These are phyloP conservation scores for Colletotrichum incanum DNA, from an alignment of 2,329 filamentous ascomycete genomes.

Conservation along the genomic window DNA sequence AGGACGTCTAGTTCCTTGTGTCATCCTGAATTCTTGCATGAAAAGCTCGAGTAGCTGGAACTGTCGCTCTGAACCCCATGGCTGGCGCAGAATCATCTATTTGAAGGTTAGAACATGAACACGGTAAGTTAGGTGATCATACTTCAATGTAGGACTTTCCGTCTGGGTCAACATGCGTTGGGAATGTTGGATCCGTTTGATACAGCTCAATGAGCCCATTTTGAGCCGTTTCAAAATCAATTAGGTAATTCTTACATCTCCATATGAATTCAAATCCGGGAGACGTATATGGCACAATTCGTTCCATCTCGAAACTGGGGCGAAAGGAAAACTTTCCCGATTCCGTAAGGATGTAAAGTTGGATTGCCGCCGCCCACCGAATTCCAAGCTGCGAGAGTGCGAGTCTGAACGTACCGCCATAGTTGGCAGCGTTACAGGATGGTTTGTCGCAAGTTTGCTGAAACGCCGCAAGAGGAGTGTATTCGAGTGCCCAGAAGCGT, in stretches of 20 bases:
- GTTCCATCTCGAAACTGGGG: not conserved
- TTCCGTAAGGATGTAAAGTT: not conserved
- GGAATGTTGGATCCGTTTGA: not conserved
- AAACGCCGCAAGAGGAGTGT: not conserved
- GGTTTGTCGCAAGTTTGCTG: constrained; percentile 1
- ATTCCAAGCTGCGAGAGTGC: constrained; percentile 16
- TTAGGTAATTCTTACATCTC: accelerated
- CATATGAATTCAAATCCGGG: constrained; percentile 24
- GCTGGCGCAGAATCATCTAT: not conserved
- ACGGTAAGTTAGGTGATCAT: not conserved
- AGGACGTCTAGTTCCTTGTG: not conserved
- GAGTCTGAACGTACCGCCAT: not conserved
- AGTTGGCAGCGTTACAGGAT: not conserved
- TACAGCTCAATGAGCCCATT: not conserved
- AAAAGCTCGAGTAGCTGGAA: not conserved
- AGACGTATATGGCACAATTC: constrained; percentile 18
- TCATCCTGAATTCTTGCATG: not conserved
- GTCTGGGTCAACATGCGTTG: not conserved
- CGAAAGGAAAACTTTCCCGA: not conserved
- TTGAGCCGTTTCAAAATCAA: not conserved
- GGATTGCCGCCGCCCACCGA: not conserved
- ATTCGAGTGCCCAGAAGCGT: constrained; percentile 33
- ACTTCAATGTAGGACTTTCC: constrained; percentile 27
- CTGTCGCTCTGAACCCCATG: not conserved
- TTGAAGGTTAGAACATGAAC: accelerated